A percentile compares a stretch with the other conserved stretches of the same genome.
Evolutionary conservation across 352 stramenopile species (phyloP).

Genomic region (Phytophthora idaei): DNA sequence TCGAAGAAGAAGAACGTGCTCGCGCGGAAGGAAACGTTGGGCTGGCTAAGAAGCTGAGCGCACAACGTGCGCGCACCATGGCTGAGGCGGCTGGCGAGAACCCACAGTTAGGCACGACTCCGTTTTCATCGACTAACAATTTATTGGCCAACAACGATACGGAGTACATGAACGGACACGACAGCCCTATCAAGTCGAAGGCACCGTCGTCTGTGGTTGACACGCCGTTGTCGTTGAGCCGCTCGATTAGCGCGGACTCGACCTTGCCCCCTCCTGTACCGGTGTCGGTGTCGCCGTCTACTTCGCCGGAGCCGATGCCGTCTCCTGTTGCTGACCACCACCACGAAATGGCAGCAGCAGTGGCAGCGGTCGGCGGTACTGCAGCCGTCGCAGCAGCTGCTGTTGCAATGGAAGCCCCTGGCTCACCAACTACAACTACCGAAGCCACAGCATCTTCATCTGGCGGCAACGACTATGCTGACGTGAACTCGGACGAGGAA

Average conservation of each 20-base stretch:
- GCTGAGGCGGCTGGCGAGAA: constrained; percentile 54
- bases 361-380: constrained; percentile 13
- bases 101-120: constrained; percentile 39
- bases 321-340: constrained; percentile 31
- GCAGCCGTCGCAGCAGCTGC: constrained; percentile 5
- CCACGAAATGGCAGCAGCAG: constrained; percentile 16
- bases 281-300: constrained; percentile 19
- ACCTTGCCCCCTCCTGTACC: constrained; percentile 31
- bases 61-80: constrained; percentile 78
- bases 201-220: constrained; percentile 19
- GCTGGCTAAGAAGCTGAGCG: constrained; percentile 79
- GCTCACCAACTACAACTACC: constrained; percentile 40
- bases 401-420: constrained; percentile 25
- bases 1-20: constrained; percentile 82
- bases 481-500: constrained; percentile 83
- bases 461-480: constrained; percentile 73
- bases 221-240: constrained; percentile 39
- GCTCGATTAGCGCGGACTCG: constrained; percentile 46
- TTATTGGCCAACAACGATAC: constrained; percentile 29
- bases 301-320: constrained; percentile 26
- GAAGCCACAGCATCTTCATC: constrained; percentile 40
- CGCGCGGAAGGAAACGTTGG: constrained; percentile 76
- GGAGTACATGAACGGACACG: constrained; percentile 35
- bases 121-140: constrained; percentile 55
- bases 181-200: constrained; percentile 26